Evolutionary conservation across 78 protist species (phyloP).

Genomic region (slime mould (Dictyostelium discoideum)): DNA sequence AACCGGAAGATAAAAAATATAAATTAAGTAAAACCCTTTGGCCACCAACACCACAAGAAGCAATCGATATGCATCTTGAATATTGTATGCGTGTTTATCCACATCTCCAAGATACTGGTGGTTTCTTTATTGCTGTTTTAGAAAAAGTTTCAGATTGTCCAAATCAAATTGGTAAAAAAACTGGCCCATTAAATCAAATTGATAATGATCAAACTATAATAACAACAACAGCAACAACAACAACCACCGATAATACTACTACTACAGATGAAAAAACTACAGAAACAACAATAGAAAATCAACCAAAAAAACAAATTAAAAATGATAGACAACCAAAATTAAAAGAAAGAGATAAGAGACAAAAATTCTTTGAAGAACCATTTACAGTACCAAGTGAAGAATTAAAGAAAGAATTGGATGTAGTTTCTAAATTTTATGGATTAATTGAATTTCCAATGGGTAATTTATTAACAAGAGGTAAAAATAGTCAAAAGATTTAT

Average conservation of each 20-base stretch:
- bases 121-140: slow-evolving; percentile 98
- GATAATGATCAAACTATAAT: neutral
- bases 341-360: slow-evolving; percentile 11
- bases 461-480: slow-evolving; percentile 53
- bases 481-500: slow-evolving; percentile 31
- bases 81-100: slow-evolving; percentile 94
- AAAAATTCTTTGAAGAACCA: slow-evolving; percentile 59
- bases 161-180: slow-evolving; percentile 49
- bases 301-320: neutral
- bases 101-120: slow-evolving; percentile 97
- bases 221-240: slow-evolving; percentile 17
- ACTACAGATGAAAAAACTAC: neutral
- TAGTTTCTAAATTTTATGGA: slow-evolving; percentile 63
- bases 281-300: neutral
- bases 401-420: slow-evolving; percentile 8
- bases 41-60: slow-evolving; percentile 88
- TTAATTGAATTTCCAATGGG: slow-evolving; percentile 56
- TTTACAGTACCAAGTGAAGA: slow-evolving; percentile 27
- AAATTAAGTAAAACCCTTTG: slow-evolving; percentile 20
- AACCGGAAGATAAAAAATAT: slow-evolving; percentile 23
- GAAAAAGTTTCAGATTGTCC: slow-evolving; percentile 85
- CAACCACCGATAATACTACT: neutral
- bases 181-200: neutral
- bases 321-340: slow-evolving; percentile 8
- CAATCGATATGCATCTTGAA: slow-evolving; percentile 56